Conservation (phyloP, 805 yeast species). For the Hanseniaspora pseudoguilliermondii region DNA sequence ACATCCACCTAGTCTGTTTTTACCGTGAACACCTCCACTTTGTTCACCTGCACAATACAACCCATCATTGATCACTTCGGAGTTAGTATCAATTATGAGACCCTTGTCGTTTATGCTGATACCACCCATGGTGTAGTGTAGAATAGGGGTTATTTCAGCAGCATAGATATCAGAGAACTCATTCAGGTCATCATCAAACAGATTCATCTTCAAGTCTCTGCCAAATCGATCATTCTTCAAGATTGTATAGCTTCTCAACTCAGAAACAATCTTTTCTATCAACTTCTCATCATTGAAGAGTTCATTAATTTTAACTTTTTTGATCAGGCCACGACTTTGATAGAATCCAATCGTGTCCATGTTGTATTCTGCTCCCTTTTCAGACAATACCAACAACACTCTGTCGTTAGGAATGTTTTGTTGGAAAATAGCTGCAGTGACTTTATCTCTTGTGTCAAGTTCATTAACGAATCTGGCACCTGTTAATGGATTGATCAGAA, state of each 20-base stretch:
- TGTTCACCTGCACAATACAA: constrained; percentile 56
- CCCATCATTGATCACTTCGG: constrained; percentile 30
- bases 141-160: constrained; percentile 47
- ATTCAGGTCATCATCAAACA: constrained; percentile 22
- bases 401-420: constrained; percentile 21
- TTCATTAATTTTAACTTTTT: constrained; percentile 23
- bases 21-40: constrained; percentile 59
- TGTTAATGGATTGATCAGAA: constrained; percentile 33
- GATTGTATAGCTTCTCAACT: constrained; percentile 18
- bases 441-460: constrained; percentile 40
- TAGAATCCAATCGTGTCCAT: constrained; percentile 42
- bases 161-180: constrained; percentile 29
- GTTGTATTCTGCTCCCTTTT: constrained; percentile 34
- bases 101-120: constrained; percentile 40
- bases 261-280: constrained; percentile 18
- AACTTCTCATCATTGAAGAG: constrained; percentile 20
- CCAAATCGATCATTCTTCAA: constrained; percentile 26
- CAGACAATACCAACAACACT: constrained; percentile 29
- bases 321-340: constrained; percentile 29
- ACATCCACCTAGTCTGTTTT: constrained; percentile 47
- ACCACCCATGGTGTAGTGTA: constrained; percentile 62
- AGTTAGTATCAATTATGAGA: constrained; percentile 29
- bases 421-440: constrained; percentile 33
- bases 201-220: constrained; percentile 27
- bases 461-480: constrained; percentile 45